Evolutionary conservation across 352 stramenopile species (phyloP).

Genomic region (Globisporangium emineosum): DNA sequence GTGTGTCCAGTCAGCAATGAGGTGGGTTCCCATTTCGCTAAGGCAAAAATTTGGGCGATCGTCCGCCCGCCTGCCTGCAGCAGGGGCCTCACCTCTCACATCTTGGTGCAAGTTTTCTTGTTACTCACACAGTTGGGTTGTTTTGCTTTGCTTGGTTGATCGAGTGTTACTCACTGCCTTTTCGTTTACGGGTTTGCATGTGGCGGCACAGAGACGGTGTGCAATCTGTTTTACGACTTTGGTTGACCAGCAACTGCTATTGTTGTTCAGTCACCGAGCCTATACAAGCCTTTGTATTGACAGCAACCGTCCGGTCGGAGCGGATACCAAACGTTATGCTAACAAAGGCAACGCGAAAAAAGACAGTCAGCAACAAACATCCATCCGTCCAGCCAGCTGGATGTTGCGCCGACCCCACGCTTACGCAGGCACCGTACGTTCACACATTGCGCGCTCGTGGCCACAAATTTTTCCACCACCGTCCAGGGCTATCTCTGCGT

Average conservation of each 20-base stretch:
- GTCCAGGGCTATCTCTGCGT: not conserved
- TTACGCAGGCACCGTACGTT: not conserved
- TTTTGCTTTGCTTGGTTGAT: not conserved
- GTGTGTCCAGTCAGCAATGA: not conserved
- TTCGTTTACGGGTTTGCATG: conserved; percentile 2
- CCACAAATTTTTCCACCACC: not conserved
- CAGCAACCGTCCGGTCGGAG: not conserved
- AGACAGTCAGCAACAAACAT: not conserved
- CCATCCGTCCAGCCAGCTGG: not conserved
- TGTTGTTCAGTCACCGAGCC: not conserved
- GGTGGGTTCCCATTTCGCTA: not conserved
- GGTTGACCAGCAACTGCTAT: not conserved
- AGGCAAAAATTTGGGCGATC: not conserved
- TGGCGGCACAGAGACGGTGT: not conserved
- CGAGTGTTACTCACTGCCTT: not conserved
- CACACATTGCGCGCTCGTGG: not conserved
- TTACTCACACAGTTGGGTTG: not conserved
- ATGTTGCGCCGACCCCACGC: not conserved
- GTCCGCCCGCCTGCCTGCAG: too few species aligned
- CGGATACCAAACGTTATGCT: not conserved
- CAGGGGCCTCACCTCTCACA: too few species aligned
- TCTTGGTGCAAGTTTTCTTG: not conserved
- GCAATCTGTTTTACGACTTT: not conserved
- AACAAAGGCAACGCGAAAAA: not conserved
- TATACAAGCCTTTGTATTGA: too few species aligned